These are phyloP conservation scores for Sugiyamaella qingdaonensis DNA, from an alignment of 805 yeast genomes.

Conservation along the genomic window DNA sequence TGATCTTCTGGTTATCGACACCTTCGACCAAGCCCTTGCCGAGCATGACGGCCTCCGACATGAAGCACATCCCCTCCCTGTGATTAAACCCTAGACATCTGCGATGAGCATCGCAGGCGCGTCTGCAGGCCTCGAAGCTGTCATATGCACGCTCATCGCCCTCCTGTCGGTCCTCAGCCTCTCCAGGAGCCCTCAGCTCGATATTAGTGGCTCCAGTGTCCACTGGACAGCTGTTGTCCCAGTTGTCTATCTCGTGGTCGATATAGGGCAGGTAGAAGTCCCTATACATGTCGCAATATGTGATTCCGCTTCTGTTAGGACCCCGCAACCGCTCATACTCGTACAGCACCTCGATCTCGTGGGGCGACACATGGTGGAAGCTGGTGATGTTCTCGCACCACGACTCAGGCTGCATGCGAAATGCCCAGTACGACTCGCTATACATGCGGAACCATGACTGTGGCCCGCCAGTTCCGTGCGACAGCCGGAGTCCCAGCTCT, in stretches of 20 bases:
- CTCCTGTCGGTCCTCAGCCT: neutral
- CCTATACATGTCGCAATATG: constrained; percentile 31
- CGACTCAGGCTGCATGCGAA: constrained; percentile 14
- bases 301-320: constrained; percentile 17
- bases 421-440: constrained; percentile 22
- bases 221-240: constrained; percentile 23
- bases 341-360: constrained; percentile 30
- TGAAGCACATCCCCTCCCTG: constrained; percentile 1
- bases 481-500: constrained; percentile 14
- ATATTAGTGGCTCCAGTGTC: neutral
- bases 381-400: constrained; percentile 33
- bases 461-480: constrained; percentile 15
- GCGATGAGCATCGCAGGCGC: constrained; percentile 5
- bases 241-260: constrained; percentile 20
- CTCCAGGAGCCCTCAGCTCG: neutral
- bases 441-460: constrained; percentile 24
- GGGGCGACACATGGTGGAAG: constrained; percentile 32
- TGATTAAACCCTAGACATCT: constrained; percentile 16
- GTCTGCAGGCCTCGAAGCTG: constrained; percentile 15
- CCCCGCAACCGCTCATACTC: constrained; percentile 32
- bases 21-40: constrained; percentile 5
- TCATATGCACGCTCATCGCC: constrained; percentile 16
- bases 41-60: constrained; percentile 7
- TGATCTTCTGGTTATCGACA: constrained; percentile 4
- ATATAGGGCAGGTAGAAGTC: constrained; percentile 33